Base-by-base conservation (phyloP, 192 early-diverging fungal genomes). In the Podila epicladia region DNA sequence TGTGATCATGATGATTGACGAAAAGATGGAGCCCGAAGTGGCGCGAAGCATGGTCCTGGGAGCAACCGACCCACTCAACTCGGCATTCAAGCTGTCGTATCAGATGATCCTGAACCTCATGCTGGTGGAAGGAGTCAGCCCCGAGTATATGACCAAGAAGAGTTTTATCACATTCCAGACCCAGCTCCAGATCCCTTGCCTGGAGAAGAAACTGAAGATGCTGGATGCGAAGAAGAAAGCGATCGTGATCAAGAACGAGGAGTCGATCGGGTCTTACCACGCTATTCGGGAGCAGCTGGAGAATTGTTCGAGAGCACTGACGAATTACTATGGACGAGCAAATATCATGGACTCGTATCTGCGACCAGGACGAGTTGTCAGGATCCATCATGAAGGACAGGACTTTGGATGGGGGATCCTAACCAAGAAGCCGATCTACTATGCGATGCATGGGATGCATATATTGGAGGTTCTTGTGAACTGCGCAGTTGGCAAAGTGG, bases 61-160 rank as follows among this genome's bases (percentile, higher is more conserved):
- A 68, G 73, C 90, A 70, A 85, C 93, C 0, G 92, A 94, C 73
- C 86, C 91, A 28, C 85, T 98, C 57, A 92, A 95, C 75, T 95
- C 94, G 33, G 96, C 96, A 1, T 98, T 97, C 84, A 95, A 96
- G 67, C 82, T 98, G 26, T 94, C 91, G 28, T 97, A 97, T 83
- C 91, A 94, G 72, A 98, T 98, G 97, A 91, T 98, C 32, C 82
- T 98, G 15, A 98, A 97, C 65, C 78, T 98, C 85, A 83, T 96
- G 77, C 89, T 96, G 35, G 94, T 98, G 32, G 97, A 98, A 83
- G 95, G 94, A 3, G 85, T 97, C 28, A 94, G 89, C 55, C 92
- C 94, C 15, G 96, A 98, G 78, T 94, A 84, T 51, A 96, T 98
- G 91, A 84, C 97, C 2, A 89, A 95, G 76, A 82, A 88, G 31